Evolutionary conservation across 805 yeast genomes (phyloP).

Genomic region (Lachancea mirantina): DNA sequence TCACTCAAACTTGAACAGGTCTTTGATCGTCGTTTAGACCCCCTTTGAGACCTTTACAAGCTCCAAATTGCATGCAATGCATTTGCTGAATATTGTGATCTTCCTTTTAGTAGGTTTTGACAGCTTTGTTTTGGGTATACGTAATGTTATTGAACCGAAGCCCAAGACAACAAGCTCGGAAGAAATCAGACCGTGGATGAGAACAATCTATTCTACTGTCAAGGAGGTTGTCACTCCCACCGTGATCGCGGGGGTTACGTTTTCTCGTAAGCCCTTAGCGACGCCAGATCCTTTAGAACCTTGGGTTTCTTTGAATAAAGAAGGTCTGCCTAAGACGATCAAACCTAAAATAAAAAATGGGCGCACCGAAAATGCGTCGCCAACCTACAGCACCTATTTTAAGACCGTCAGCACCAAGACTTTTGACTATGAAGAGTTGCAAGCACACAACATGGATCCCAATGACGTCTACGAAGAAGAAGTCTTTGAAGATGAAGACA

Average conservation of each 20-base stretch:
- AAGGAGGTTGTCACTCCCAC: constrained; percentile 65
- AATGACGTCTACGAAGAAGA: constrained; percentile 54
- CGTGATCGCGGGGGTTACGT: constrained; percentile 52
- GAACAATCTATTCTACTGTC: constrained; percentile 55
- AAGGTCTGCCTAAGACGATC: constrained; percentile 75
- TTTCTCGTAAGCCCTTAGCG: constrained; percentile 38
- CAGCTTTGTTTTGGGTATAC: constrained; percentile 1
- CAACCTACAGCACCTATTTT: constrained; percentile 72
- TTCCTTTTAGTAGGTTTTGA: constrained; percentile 1
- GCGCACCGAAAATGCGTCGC: constrained; percentile 53
- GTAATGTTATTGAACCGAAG: constrained; percentile 20
- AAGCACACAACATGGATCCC: constrained; percentile 67
- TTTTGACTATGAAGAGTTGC: constrained; percentile 52
- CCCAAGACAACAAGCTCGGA: constrained; percentile 34
- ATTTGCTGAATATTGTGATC: neutral
- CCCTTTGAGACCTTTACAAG: too few species aligned
- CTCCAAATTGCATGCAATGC: neutral
- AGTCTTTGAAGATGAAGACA: constrained; percentile 55
- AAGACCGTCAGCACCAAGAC: constrained; percentile 56
- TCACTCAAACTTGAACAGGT: too few species aligned
- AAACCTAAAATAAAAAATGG: constrained; percentile 73
- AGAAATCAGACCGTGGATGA: constrained; percentile 56
- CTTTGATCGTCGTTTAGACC: too few species aligned
- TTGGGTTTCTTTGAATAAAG: constrained; percentile 72
- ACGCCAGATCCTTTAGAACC: constrained; percentile 62